Conservation (phyloP, 83 land plant species). For the Picea abies region DNA sequence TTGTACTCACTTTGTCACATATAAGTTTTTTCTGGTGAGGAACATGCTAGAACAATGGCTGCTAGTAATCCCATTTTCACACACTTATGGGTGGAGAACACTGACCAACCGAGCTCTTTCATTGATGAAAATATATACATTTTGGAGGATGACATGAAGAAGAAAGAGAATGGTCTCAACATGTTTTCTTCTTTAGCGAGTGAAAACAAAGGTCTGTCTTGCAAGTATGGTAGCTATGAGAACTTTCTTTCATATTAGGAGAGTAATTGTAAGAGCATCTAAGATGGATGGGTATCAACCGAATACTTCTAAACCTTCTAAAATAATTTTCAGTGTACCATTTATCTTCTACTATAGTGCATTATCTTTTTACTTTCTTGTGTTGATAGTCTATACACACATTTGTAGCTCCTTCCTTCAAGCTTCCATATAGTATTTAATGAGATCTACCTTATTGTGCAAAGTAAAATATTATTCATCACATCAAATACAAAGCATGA, state of each 20-base stretch:
- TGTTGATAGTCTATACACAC: too few relatives aligned
- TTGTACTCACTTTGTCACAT: slow-evolving; percentile 88
- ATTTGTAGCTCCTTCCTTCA: background rate
- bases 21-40: slow-evolving; percentile 78
- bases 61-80: slow-evolving; percentile 83
- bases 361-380: background rate
- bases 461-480: slow-evolving; percentile 57
- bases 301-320: background rate
- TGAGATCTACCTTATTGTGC: slow-evolving; percentile 17
- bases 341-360: background rate
- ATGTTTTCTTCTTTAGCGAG: slow-evolving; percentile 70
- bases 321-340: too few relatives aligned
- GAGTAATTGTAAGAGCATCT: slow-evolving; percentile 2
- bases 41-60: slow-evolving; percentile 94
- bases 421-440: background rate
- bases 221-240: slow-evolving; percentile 42
- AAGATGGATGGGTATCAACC: background rate
- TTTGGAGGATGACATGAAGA: slow-evolving; percentile 79
- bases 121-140: slow-evolving; percentile 84
- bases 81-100: slow-evolving; percentile 86
- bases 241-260: background rate
- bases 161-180: slow-evolving; percentile 84
- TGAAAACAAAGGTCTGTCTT: slow-evolving; percentile 72
- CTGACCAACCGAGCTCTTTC: slow-evolving; percentile 69
- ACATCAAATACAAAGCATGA: slow-evolving; percentile 65